These are phyloP conservation scores for Boletus subcaerulescens DNA, from an alignment of 768 basidiomycete species.

Conservation along the genomic window DNA sequence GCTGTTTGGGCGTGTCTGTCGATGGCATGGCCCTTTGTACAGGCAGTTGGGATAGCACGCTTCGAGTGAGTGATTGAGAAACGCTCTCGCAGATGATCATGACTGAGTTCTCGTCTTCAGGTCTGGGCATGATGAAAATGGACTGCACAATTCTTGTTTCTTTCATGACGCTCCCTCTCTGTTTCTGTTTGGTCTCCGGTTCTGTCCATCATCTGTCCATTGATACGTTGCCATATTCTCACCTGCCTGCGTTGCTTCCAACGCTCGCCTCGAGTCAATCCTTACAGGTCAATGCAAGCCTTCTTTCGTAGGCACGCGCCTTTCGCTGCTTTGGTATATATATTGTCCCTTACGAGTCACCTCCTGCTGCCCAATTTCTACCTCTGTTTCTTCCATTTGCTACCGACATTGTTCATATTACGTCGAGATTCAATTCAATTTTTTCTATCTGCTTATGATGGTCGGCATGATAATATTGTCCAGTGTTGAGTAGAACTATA, in stretches of 20 bases:
- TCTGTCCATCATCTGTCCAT: constrained; percentile 36
- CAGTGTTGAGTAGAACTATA: constrained; percentile 3
- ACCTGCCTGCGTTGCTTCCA: constrained; percentile 47
- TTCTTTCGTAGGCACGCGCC: constrained; percentile 29
- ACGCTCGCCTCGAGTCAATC: constrained; percentile 61
- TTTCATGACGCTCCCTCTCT: constrained; percentile 22
- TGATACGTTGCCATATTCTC: constrained; percentile 52
- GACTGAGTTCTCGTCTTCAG: constrained; percentile 37
- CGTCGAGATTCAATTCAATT: constrained; percentile 36
- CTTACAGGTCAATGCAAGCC: constrained; percentile 47
- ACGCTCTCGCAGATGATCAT: background rate
- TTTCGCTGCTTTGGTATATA: constrained; percentile 37
- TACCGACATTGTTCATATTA: constrained; percentile 48
- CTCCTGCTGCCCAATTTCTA: constrained; percentile 33
- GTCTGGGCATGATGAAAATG: constrained; percentile 74
- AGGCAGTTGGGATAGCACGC: constrained; percentile 96
- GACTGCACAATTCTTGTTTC: constrained; percentile 22
- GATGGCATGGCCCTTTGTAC: constrained; percentile 99
- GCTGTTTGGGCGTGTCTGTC: constrained; percentile 90
- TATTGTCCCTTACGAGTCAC: constrained; percentile 33
- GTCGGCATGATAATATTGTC: background rate
- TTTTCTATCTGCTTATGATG: constrained; percentile 7
- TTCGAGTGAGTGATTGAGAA: constrained; percentile 62
- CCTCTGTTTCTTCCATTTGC: constrained; percentile 34
- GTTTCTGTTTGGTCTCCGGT: constrained; percentile 21